Evolutionary conservation across 2,329 filamentous ascomycete genomes (phyloP), one percentile per base, ranked within the genome.

Genomic region (Scedosporium minutisporum): DNA sequence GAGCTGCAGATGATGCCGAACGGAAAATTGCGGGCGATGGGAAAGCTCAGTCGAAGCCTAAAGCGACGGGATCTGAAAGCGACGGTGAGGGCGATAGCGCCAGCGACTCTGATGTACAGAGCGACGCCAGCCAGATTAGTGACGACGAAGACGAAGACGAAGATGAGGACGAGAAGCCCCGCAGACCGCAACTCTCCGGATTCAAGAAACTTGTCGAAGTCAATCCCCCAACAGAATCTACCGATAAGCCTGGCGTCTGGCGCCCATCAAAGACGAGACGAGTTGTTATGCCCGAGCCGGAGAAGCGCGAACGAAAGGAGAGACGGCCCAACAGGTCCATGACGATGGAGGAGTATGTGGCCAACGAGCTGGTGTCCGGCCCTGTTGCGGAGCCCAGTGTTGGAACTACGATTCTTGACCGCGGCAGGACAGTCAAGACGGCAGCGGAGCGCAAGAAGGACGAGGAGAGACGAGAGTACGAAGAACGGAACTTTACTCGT

Each of bases 331-430:
- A 84, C 65, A 90, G 90, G 71, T 96, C 93, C 0, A 86, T 87
- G 57, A 91, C 92, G 0, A 86, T 99, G 71, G 93, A 97, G 71
- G 93, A 97, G 71, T 99, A 96, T 70, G 86, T 99, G 66, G 86
- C 83, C 59, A 87, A 89, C 18, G 95, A 99, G 74, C 81, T 97
- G 64, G 93, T 91, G 0, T 76, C 82, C 5, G 91, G 91, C 2
- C 95, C 95, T 1, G 76, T 91, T 63, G 90, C 92, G 1, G 85
- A 96, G 72, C 92, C 93, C 62, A 96, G 89, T 68, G 96, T 99
- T 69, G 96, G 95, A 64, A 95, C 90, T 63, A 96, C 90, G 18
- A 96, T 97, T 68, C 80, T 88, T 4, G 81, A 86, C 58, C 87
- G 89, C 59, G 95, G 95, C 41, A 85, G 93, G 66, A 86, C 86